Evolutionary conservation across 805 yeast species (phyloP), one percentile per base, ranked within the genome.

Genomic region (Huiozyma sinensis): DNA sequence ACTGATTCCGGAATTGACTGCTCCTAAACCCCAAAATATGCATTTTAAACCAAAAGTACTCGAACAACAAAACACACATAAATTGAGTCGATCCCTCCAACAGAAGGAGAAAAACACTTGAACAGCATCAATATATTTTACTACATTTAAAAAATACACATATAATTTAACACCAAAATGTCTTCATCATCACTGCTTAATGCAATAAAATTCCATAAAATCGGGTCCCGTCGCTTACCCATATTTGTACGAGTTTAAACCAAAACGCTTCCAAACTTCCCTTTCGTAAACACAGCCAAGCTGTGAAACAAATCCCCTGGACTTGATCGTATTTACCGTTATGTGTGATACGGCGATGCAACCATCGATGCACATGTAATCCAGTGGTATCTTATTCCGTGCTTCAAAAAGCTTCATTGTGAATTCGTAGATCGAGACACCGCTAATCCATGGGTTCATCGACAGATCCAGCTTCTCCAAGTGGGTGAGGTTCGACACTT

Each of bases 391-490:
- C 8, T 34, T 34, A 3, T 48, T 46, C 33, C 50, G 48, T 4
- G 27, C 7, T 9, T 47, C 49, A 34, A 45, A 49, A 4, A 60
- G 44, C 7, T 47, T 46, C 27, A 44, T 47, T 5, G 58, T 13
- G 7, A 62, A 47, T n/a, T 60, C 59, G 42, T 54, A 62, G 2
- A 62, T 37, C 1, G 63, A 50, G 7, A 53, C 61, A 10, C 66
- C 66, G 1, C 60, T 52, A 13, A 62, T 47, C 7, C 53, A 47
- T n/a, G 55, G 54, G 45, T 60, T 62, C 27, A 59, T 45, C 8
- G 66, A 60, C 6, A 62, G 33, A 40, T 62, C 66, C 28, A 60
- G 42, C 28, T 37, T 46, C 28, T 49, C 38, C 10, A 62, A 41
- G 7, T 51, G 43, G n/a, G 40, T 29, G 7, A 58, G 34, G 17